Base-by-base conservation (phyloP, 2,329 filamentous ascomycete genomes). In the Penicillium thymicola region DNA sequence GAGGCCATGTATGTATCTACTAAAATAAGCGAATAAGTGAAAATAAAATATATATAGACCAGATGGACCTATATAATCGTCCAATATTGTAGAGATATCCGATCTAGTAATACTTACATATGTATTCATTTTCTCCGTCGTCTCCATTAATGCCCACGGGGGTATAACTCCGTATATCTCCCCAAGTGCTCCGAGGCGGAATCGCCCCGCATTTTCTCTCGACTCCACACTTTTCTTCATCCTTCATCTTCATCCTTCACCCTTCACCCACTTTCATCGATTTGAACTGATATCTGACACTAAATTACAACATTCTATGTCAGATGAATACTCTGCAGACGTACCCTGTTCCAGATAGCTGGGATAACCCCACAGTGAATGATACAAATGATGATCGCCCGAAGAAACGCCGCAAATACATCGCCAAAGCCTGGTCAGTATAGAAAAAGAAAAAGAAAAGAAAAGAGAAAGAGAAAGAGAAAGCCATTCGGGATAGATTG, bases 341-440 rank as follows among this genome's bases (percentile, higher is more conserved):
- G 5, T 32, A 28, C 10, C 25, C 45, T 23, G 38, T 28, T n/a
- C n/a, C 34, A 25, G 38, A 55, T 7, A 32, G 16, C 28, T 58
- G 59, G 59, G 58, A 63, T 6, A 51, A 56, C 6, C 27, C 38
- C 2, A 45, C 46, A 1, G 54, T 55, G 8, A 49, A 56, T 7
- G 60, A 61, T n/a, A 36, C 51, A n/a, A 54, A 50, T 28, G 56
- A 63, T 34, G 40, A 73, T 30, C 78, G 77, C 52, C 78, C 79
- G 34, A 79, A 83, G 60, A 84, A 85, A 71, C 77, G 84, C 58
- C 84, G 84, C 67, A 81, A 85, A 60, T 87, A 87, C 69, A 86
- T 86, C 58, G 84, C 83, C 23, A 84, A 86, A 62, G 84, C 84
- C 30, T 87, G 84, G 81, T 84, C 71, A 60, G 75, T 67, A 45